phyloP scores from a whole-genome alignment of 768 basidiomycete genomes.

The Calocybe indica region DNA sequence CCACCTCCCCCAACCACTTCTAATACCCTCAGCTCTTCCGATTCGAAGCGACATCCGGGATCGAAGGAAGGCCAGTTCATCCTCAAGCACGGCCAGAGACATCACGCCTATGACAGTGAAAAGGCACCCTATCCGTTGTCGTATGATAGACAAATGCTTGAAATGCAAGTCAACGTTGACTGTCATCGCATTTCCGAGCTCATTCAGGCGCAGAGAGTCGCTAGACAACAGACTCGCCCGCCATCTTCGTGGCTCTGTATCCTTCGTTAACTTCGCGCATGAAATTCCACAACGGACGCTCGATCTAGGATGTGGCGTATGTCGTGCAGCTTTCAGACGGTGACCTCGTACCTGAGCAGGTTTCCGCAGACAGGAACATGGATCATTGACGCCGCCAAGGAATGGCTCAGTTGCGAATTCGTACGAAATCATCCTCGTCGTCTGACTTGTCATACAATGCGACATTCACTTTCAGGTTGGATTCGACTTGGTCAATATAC shows the following conservation, averaged over 20 bases:
- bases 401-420: conserved; percentile 62
- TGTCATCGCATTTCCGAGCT: background rate
- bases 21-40: conserved; percentile 20
- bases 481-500: conserved; percentile 73
- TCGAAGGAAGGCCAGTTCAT: conserved; percentile 55
- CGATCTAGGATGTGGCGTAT: conserved; percentile 72
- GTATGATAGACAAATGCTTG: conserved; percentile 62
- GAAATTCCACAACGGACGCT: conserved; percentile 47
- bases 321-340: conserved; percentile 15
- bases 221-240: conserved; percentile 45
- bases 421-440: conserved; percentile 30
- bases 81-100: conserved; percentile 53
- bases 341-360: conserved; percentile 1
- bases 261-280: conserved; percentile 52
- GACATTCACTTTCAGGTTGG: conserved; percentile 46
- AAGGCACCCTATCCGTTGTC: conserved; percentile 78
- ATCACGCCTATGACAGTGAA: conserved; percentile 64
- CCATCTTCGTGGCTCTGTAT: conserved; percentile 48
- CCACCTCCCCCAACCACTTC: conserved; percentile 11
- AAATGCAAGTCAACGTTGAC: conserved; percentile 45
- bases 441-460: background rate
- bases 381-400: conserved; percentile 67
- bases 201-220: conserved; percentile 35
- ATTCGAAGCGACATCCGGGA: conserved; percentile 30
- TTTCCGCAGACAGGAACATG: conserved; percentile 53